A percentile compares a stretch with the other conserved stretches of the same genome.
Conservation (phyloP, 345 rosid genomes). For the Ricinus communis region DNA sequence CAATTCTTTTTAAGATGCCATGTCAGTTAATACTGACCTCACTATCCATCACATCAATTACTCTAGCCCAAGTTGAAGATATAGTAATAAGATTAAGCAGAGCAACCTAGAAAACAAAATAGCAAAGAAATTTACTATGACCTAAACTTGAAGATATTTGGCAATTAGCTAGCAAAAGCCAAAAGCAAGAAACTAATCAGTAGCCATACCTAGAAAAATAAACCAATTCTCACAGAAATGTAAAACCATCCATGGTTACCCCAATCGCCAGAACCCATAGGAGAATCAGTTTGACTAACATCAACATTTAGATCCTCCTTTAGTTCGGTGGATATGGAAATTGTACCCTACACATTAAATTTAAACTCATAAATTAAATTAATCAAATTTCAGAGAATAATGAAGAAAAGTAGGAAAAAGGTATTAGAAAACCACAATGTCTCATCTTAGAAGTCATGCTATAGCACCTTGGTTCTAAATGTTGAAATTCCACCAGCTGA, state of each 20-base stretch:
- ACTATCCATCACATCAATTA: constrained; percentile 86
- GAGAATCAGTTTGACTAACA: constrained; percentile 32
- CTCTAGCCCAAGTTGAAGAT: constrained; percentile 95
- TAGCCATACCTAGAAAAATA: constrained; percentile 79
- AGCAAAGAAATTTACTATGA: background rate
- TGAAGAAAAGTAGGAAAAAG: no score
- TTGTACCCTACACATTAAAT: constrained; percentile 39
- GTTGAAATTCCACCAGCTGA: constrained; percentile 49
- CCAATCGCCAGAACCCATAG: constrained; percentile 41
- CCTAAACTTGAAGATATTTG: background rate
- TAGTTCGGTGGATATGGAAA: constrained; percentile 34
- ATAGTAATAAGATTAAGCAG: constrained; percentile 88
- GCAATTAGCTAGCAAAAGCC: constrained; percentile 1
- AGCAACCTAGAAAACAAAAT: constrained; percentile 55
- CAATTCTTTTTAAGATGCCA: background rate
- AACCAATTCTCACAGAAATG: constrained; percentile 75
- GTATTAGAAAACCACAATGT: no score
- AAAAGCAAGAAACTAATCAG: constrained; percentile 14
- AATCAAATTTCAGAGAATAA: background rate
- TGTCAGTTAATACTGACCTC: constrained; percentile 55
- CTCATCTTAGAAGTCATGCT: no score
- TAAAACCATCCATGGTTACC: constrained; percentile 64
- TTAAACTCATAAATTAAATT: background rate
- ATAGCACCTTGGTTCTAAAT: constrained; percentile 46
- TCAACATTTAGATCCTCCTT: no score